These are phyloP conservation scores for Heterobasidion irregulare DNA, from an alignment of 1,284 basidiomycete species.

Conservation along the genomic window DNA sequence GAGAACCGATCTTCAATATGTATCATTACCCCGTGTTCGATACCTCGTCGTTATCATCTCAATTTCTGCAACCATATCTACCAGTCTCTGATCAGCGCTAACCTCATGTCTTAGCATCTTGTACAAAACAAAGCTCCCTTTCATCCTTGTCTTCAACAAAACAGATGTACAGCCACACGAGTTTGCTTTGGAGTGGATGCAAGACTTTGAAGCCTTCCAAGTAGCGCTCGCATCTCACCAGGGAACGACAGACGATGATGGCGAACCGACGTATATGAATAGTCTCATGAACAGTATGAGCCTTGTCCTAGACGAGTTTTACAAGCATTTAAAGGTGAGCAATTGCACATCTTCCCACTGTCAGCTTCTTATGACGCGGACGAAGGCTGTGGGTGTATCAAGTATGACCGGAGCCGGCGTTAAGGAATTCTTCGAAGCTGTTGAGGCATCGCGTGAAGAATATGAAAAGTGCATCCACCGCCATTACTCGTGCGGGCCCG, in stretches of 20 bases:
- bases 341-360: background rate
- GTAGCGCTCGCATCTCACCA: slow-evolving; percentile 58
- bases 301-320: slow-evolving; percentile 96
- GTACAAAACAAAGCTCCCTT: slow-evolving; percentile 97
- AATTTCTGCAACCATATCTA: no score
- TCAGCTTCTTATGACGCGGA: background rate
- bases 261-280: slow-evolving; percentile 96
- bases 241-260: slow-evolving; percentile 69
- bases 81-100: background rate
- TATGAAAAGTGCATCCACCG: slow-evolving; percentile 63
- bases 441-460: slow-evolving; percentile 80
- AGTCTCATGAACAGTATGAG: slow-evolving; percentile 99
- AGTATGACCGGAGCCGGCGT: slow-evolving; percentile 94
- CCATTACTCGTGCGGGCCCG: slow-evolving; percentile 1
- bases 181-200: slow-evolving; percentile 98
- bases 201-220: slow-evolving; percentile 91
- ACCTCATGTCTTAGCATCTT: slow-evolving; percentile 60
- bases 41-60: no score
- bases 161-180: slow-evolving; percentile 85
- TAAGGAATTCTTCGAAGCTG: slow-evolving; percentile 85
- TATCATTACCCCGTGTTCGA: no score
- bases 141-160: slow-evolving; percentile 99
- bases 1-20: slow-evolving; percentile 16
- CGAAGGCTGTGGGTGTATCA: slow-evolving; percentile 89
- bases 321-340: slow-evolving; percentile 85